Conservation (phyloP, 202 grass and related monocot species). For the Elaeis oleifera region DNA sequence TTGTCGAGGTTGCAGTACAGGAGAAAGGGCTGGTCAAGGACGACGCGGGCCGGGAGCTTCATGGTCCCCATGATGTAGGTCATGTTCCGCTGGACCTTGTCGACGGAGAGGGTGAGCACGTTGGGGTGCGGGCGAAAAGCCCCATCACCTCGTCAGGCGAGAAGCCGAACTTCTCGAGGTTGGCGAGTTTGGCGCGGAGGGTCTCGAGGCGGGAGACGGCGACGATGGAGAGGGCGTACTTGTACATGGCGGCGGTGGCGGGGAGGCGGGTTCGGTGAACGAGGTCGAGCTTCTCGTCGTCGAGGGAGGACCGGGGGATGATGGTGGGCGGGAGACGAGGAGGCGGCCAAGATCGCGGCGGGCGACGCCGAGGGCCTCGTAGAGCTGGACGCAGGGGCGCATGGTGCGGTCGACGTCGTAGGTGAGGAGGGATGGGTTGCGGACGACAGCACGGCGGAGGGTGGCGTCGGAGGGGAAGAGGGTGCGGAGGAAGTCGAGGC, state of each 20-base stretch:
- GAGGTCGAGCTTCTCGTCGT: conserved; percentile 22
- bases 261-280: conserved; percentile 2
- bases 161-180: conserved; percentile 17
- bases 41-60: neutral
- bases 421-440: conserved; percentile 13
- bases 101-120: conserved; percentile 7
- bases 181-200: neutral
- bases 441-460: conserved; percentile 9
- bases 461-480: conserved; percentile 2
- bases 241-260: conserved; percentile 3
- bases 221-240: conserved; percentile 9
- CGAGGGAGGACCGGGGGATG: conserved; percentile 11
- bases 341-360: conserved; percentile 14
- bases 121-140: conserved; percentile 17
- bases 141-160: conserved; percentile 9
- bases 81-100: conserved; percentile 22
- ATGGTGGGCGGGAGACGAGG: conserved; percentile 17
- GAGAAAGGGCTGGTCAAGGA: neutral
- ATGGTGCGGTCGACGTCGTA: conserved; percentile 12
- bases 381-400: conserved; percentile 13
- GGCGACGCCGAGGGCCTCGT: conserved; percentile 7
- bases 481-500: conserved; percentile 8
- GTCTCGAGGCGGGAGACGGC: conserved; percentile 11
- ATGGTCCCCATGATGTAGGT: conserved; percentile 9
- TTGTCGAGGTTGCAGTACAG: conserved; percentile 15